Percentiles rank a stretch among this genome's conserved stretches.
phyloP scores from a whole-genome alignment of 2,329 filamentous ascomycete species.

The Mollisiaceae sp. region DNA sequence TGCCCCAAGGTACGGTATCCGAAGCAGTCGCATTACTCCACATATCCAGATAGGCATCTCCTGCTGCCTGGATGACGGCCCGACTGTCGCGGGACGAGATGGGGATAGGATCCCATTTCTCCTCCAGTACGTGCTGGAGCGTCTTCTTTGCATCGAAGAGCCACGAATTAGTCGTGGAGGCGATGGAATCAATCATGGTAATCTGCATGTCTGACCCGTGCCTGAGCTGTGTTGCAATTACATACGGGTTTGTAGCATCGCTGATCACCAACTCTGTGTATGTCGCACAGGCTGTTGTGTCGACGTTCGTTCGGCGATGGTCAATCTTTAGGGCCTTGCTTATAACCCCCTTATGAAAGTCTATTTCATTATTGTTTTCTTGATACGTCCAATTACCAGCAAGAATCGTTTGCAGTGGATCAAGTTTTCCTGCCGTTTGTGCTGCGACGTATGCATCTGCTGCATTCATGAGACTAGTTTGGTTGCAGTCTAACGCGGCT shows the following conservation, averaged over 20 bases:
- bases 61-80: conserved; percentile 21
- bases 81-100: conserved; percentile 15
- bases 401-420: conserved; percentile 13
- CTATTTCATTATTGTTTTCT: conserved; percentile 24
- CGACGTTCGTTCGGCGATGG: conserved; percentile 21
- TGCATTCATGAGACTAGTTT: conserved; percentile 16
- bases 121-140: conserved; percentile 18
- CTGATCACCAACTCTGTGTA: conserved; percentile 26
- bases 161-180: conserved; percentile 23
- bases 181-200: conserved; percentile 20
- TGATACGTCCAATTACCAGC: conserved; percentile 20
- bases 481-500: conserved; percentile 3
- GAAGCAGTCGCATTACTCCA: conserved; percentile 17
- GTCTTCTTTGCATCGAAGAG: conserved; percentile 25
- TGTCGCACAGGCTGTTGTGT: conserved; percentile 20
- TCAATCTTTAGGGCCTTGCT: conserved; percentile 26
- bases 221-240: conserved; percentile 25
- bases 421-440: conserved; percentile 21
- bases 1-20: conserved; percentile 10
- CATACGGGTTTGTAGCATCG: conserved; percentile 21
- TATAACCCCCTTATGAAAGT: conserved; percentile 14
- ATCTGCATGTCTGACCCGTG: conserved; percentile 15
- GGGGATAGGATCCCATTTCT: conserved; percentile 24
- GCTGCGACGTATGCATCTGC: conserved; percentile 24
- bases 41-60: conserved; percentile 24